A percentile compares a stretch with the other conserved stretches of the same genome.
These are phyloP conservation scores for Boechera retrofracta DNA, from an alignment of 345 rosid species.

Conservation along the genomic window DNA sequence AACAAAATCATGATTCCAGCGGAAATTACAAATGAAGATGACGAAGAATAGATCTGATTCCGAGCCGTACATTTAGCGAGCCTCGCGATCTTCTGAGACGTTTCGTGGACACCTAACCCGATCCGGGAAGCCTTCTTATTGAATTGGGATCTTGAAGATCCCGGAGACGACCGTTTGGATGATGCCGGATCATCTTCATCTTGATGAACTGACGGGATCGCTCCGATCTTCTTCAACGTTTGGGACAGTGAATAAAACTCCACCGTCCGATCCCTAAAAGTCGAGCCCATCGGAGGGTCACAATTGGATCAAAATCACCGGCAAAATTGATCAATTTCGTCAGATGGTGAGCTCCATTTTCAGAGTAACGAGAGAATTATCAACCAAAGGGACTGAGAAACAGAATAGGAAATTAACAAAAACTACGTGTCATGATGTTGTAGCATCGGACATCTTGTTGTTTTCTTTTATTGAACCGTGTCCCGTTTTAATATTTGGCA, in stretches of 20 bases:
- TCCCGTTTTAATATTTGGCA: conserved; percentile 19
- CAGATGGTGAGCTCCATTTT: conserved; percentile 20
- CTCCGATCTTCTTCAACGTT: conserved; percentile 73
- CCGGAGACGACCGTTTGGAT: conserved; percentile 46
- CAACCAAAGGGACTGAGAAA: background rate
- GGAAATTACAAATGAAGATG: conserved; percentile 10
- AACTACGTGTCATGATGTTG: conserved; percentile 14
- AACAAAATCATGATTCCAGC: conserved; percentile 9
- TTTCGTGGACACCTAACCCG: conserved; percentile 68
- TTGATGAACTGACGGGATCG: conserved; percentile 45
- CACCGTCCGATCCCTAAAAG: conserved; percentile 77
- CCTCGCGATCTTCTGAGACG: conserved; percentile 72
- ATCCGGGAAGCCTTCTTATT: conserved; percentile 74
- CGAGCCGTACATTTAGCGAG: conserved; percentile 67
- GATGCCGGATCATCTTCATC: conserved; percentile 36
- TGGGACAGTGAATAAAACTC: conserved; percentile 79
- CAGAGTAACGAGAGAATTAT: conserved; percentile 13
- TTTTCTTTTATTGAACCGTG: background rate
- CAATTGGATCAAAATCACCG: conserved; percentile 17
- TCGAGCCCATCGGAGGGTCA: conserved; percentile 53
- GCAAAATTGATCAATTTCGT: conserved; percentile 2
- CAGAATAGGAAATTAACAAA: background rate
- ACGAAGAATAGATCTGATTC: conserved; percentile 24
- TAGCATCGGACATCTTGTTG: conserved; percentile 14
- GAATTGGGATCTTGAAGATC: conserved; percentile 78